Base-by-base conservation (phyloP, 75 land plant species). In the Pinus albicaulis region DNA sequence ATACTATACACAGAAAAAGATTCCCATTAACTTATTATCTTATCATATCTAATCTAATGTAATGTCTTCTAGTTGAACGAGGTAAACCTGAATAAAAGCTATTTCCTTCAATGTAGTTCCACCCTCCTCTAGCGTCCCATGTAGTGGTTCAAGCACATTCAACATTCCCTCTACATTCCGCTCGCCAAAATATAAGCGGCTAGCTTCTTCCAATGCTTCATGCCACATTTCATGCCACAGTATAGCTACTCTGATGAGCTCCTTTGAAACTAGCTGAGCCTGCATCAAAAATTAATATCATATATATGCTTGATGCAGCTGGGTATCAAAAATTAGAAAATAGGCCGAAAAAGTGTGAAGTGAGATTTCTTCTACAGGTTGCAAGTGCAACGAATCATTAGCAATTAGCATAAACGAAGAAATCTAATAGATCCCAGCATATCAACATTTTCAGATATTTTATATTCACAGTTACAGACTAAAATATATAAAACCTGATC, bases 201-300 rank as follows among this genome's bases (percentile, higher is more conserved):
- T 98, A 34, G 99, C 98, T 82, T 98, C 99, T 80, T 98, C 99
- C 55, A 98, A 76, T 52, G 89, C 99, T 75, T 98, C 99, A 87
- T 95, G 93, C 99, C 99, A 98, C 86, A 85, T 87, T 77, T 98
- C 99, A 85, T 98, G 99, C 99, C 98, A 98, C 5, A 98, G 82
- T 62, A 98, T 98, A 4, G 99, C 98, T 59, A 98, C 98, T 55
- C 99, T 83, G 34, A 98, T 98, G 41, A 98, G 80, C 83, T 98
- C 99, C 86, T 88, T 92, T 36, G 99, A 98, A 11, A 98, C 98
- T 73, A 98, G 90, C 73, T 98, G 92, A 26, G 99, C 99, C 99
- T 98, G 89, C 3, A 84, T 63, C 41, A 60, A 13, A 28, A 24
- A 74, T 56, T 57, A 44, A 56, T 72, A 41, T 7, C 1, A 59